phyloP scores from a whole-genome alignment of 257 asterid species.

The Solanum ossicruentum region DNA sequence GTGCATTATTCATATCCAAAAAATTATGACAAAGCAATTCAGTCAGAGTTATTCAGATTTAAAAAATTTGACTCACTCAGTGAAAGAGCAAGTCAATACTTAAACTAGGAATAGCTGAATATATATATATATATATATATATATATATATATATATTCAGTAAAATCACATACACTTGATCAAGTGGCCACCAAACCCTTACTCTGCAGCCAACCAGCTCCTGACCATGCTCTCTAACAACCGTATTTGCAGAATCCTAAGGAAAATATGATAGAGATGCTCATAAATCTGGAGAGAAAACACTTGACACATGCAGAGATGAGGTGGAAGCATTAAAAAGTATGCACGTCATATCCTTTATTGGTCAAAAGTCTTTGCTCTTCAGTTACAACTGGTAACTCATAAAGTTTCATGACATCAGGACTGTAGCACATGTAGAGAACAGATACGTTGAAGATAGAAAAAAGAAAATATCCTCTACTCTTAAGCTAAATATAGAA shows the following conservation, averaged over 20 bases:
- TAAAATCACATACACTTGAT: constrained; percentile 14
- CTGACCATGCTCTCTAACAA: not conserved
- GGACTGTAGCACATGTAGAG: not conserved
- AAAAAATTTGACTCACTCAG: not conserved
- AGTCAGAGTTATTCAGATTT: not conserved
- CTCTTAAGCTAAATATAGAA: not conserved
- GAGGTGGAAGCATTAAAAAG: not conserved
- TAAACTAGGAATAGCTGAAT: not conserved
- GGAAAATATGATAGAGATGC: not conserved
- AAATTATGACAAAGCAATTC: not conserved
- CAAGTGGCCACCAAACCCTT: constrained; percentile 32
- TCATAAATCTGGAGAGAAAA: not conserved
- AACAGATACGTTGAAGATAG: not conserved
- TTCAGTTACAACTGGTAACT: not conserved
- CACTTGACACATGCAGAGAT: not conserved
- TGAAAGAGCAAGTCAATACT: not conserved
- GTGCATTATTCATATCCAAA: not conserved
- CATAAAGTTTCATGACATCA: not conserved
- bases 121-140: too few species aligned
- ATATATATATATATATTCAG: not conserved
- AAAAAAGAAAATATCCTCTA: not conserved
- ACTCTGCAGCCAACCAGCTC: constrained; percentile 18
- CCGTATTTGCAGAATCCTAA: constrained; percentile 5
- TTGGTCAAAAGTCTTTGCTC: not conserved
- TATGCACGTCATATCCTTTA: not conserved